Base-by-base conservation (phyloP, 768 basidiomycete genomes). In the Naganishia randhawae region DNA sequence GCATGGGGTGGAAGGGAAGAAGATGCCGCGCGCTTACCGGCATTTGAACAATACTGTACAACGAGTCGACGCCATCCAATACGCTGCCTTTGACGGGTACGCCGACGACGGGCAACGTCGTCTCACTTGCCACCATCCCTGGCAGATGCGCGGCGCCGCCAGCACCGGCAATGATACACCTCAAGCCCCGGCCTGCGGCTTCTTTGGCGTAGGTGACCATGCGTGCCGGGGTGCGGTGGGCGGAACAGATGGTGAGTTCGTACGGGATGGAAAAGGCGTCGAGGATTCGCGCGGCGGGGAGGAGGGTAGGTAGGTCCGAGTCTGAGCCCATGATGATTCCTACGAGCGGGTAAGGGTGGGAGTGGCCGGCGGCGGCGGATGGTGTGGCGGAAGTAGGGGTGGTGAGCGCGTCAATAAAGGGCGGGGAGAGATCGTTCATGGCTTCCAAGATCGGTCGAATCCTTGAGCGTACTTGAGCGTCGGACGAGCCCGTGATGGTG, bases 21-120 rank as follows among this genome's bases (percentile, higher is more conserved):
- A 11, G 19, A 13, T n/a, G n/a, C 1, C 2, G n/a, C n/a, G 45
- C 3, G n/a, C 90, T 73, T 76, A 93, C 92, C 22, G 96, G 96
- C 96, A 99, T 99, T 81, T 98, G 96, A 10, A 99, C 93, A 72
- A 99, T 98, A 77, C 90, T 93, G 76, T 96, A 87, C 73, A 99
- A 80, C n/a, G 92, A 92, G 80, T 98, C 96, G 0, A 99, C 92
- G 0, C 96, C 96, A 77, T 96, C 94, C 14, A 98, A 83, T 0
- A 87, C 84, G 77, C 91, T 92, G 13, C 91, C 94, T 77, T 93
- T 96, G 66, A 99, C 96, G 1, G 96, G 96, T 0, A 99, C 96
- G 14, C 96, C 95, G 35, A 99, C 86, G 0, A 99, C 92, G 0
- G 96, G 95, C 62, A 98, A 78, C 1, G 87, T 83, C 0, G 93